Percentiles rank a stretch among this genome's conserved stretches.
These are phyloP conservation scores for Aspergillus cavernicola DNA, from an alignment of 495 filamentous ascomycete species.

Conservation along the genomic window DNA sequence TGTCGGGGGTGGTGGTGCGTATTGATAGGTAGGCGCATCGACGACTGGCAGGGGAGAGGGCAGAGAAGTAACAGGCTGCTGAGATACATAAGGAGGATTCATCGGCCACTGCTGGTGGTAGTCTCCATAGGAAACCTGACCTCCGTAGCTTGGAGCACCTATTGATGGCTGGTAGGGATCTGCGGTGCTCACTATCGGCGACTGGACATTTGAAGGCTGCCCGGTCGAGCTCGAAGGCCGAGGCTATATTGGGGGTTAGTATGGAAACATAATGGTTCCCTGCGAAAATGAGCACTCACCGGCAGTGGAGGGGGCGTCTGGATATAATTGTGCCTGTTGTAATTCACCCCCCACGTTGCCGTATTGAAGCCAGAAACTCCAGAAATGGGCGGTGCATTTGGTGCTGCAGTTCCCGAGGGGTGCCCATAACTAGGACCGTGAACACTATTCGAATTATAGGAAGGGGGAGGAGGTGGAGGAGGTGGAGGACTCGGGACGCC, in stretches of 20 bases:
- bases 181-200: constrained; percentile 13
- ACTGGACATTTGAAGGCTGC: constrained; percentile 21
- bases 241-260: constrained; percentile 28
- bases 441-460: constrained; percentile 35
- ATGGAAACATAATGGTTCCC: neutral
- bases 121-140: constrained; percentile 16
- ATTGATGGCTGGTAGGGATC: constrained; percentile 16
- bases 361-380: constrained; percentile 25
- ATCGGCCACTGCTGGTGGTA: constrained; percentile 21
- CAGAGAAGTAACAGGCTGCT: constrained; percentile 13
- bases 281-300: constrained; percentile 26
- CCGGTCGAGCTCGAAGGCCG: constrained; percentile 37
- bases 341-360: constrained; percentile 43
- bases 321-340: constrained; percentile 35
- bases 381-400: constrained; percentile 24
- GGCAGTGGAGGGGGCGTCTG: constrained; percentile 45
- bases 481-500: constrained; percentile 11
- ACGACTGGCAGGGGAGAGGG: constrained; percentile 29
- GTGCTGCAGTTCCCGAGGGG: constrained; percentile 12
- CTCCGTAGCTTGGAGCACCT: constrained; percentile 11
- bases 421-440: constrained; percentile 37
- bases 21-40: constrained; percentile 21
- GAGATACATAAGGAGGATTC: constrained; percentile 25
- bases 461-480: constrained; percentile 18
- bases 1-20: constrained; percentile 6